Evolutionary conservation across 2,329 filamentous ascomycete species (phyloP), one percentile per base, ranked within the genome.

Genomic region (Leptographium wingfieldii): DNA sequence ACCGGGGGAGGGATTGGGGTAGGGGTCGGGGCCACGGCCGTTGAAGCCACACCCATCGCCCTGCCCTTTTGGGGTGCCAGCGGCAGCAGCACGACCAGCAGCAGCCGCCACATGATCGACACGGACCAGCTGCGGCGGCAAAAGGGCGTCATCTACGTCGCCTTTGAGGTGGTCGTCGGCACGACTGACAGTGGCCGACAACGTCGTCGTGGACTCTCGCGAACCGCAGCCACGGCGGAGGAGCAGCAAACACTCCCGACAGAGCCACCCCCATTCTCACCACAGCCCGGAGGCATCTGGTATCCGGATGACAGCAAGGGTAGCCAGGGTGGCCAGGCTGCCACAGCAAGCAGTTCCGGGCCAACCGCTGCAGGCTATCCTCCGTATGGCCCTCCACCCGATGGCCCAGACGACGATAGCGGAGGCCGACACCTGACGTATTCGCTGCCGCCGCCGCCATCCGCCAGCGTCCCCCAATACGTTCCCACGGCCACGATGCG

Each of bases 71-170:
- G 35, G 33, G 63, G 68, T 25, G 38, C 5, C 51, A 14, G 12
- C 48, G 59, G 56, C 53, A 60, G 59, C 43, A 51, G 58, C 35
- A 61, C 59, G 49, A n/a, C 38, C 5, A n/a, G 12, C 52, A 43
- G 25, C 52, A 66, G 76, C 65, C 68, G 69, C 68, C 66, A 75
- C 62, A 90, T 96, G 63, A 81, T 95, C 51, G 91, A 96, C 66
- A 99, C 94, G 0, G 87, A 94, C 64, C 83, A 86, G 55, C 83
- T 97, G 31, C 81, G 90, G 56, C 84, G 92, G 49, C 90, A 95
- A 69, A 96, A 96, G 69, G 90, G 90, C 10, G 90, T 97, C n/a
- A 86, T 96, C 27, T 87, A 86, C 0, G 88, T 91, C 59, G 80
- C 87, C 0, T 92, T 96, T 66, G 91, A 96, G 70, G 82, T 96